A percentile compares a stretch with the other conserved stretches of the same genome.
These are phyloP conservation scores for Chaetomium cochliodes DNA, from an alignment of 495 filamentous ascomycete species.

Conservation along the genomic window DNA sequence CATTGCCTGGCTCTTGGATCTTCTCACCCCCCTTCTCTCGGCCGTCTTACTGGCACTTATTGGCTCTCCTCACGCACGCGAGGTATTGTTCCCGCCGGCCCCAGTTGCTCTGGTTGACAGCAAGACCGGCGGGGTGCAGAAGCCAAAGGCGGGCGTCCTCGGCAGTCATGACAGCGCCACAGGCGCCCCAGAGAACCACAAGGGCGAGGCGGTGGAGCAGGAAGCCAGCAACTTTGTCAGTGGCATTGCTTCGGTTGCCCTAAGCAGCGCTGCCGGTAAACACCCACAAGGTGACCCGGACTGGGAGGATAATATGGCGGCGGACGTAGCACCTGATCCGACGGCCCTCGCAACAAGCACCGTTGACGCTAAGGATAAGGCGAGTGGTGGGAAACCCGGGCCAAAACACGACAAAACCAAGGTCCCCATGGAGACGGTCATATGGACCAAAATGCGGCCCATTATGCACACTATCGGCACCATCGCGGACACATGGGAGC, in stretches of 20 bases:
- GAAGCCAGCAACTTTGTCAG: slow-evolving; percentile 82
- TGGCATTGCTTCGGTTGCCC: slow-evolving; percentile 68
- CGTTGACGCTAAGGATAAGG: slow-evolving; percentile 57
- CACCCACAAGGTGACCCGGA: slow-evolving; percentile 55
- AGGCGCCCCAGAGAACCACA: slow-evolving; percentile 77
- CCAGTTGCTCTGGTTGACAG: slow-evolving; percentile 64
- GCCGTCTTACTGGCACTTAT: slow-evolving; percentile 63
- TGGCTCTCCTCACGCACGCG: slow-evolving; percentile 61
- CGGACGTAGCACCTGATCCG: slow-evolving; percentile 58
- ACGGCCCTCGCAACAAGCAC: slow-evolving; percentile 50
- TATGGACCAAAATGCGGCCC: slow-evolving; percentile 72
- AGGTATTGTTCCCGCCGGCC: slow-evolving; percentile 70
- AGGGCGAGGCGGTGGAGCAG: slow-evolving; percentile 82
- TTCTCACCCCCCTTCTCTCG: slow-evolving; percentile 63
- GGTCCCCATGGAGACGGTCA: slow-evolving; percentile 73
- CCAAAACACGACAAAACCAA: slow-evolving; percentile 76
- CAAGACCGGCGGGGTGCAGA: slow-evolving; percentile 64
- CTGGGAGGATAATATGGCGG: slow-evolving; percentile 44
- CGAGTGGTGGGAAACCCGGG: slow-evolving; percentile 47
- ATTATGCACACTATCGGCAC: slow-evolving; percentile 75
- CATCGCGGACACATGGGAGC: slow-evolving; percentile 75
- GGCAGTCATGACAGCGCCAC: slow-evolving; percentile 78
- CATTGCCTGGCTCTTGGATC: slow-evolving; percentile 69
- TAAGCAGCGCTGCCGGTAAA: slow-evolving; percentile 75
- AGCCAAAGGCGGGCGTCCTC: slow-evolving; percentile 65